These are phyloP conservation scores for Phanerodontia chrysosporium DNA, from an alignment of 768 basidiomycete species.

Conservation along the genomic window DNA sequence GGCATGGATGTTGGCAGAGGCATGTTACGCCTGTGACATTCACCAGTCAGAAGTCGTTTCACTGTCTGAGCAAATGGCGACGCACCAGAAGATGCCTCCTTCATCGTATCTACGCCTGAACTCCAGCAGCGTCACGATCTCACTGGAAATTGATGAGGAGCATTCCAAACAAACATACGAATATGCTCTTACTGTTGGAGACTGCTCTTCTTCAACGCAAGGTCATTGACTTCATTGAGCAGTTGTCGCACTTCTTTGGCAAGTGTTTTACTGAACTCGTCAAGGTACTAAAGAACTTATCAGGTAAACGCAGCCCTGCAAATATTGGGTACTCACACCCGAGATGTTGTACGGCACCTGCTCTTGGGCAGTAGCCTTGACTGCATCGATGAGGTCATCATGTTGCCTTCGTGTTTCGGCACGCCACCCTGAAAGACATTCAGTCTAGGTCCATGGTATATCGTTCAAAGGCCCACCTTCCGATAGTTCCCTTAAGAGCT, in stretches of 20 bases:
- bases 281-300: conserved; percentile 54
- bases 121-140: conserved; percentile 58
- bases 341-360: conserved; percentile 84
- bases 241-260: conserved; percentile 82
- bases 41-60: not conserved
- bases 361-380: conserved; percentile 66
- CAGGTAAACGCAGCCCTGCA: not conserved
- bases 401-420: conserved; percentile 60
- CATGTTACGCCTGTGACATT: conserved; percentile 31
- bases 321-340: conserved; percentile 69
- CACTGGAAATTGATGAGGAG: too few species aligned
- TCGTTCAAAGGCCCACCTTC: not conserved
- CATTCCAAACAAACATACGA: too few species aligned
- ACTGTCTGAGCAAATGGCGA: too few species aligned
- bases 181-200: conserved; percentile 82
- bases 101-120: conserved; percentile 75
- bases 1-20: conserved; percentile 1
- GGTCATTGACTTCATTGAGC: conserved; percentile 76
- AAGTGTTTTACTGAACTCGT: conserved; percentile 83
- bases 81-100: conserved; percentile 83
- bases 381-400: conserved; percentile 60
- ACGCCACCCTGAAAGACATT: conserved; percentile 13
- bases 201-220: conserved; percentile 73
- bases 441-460: not conserved
- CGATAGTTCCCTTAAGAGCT: conserved; percentile 54